Evolutionary conservation across 2,329 filamentous ascomycete species (phyloP).

Genomic region (Cordyceps cateniannulata): DNA sequence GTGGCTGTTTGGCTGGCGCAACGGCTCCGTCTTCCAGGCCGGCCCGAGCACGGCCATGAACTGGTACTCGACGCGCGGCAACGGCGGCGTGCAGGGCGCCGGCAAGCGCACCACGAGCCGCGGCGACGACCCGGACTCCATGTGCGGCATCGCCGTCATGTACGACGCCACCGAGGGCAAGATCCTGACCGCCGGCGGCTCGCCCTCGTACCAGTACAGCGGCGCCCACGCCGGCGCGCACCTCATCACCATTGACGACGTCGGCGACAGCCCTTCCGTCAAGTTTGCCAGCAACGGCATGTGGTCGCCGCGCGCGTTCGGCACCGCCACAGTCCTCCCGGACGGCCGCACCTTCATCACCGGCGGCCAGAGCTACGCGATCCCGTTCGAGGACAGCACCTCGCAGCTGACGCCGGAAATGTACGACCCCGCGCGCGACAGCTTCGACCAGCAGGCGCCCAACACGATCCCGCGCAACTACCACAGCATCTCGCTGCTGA

Average conservation of each 20-base stretch:
- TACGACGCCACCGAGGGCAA: constrained; percentile 52
- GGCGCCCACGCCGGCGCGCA: constrained; percentile 38
- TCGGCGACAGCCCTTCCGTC: constrained; percentile 5
- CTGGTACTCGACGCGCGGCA: constrained; percentile 45
- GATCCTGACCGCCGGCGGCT: constrained; percentile 47
- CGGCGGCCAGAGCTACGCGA: constrained; percentile 38
- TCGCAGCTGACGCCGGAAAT: constrained; percentile 37
- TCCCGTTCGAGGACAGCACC: constrained; percentile 39
- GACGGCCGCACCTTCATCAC: constrained; percentile 40
- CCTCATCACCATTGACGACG: constrained; percentile 39
- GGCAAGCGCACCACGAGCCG: constrained; percentile 25
- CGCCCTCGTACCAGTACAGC: constrained; percentile 37
- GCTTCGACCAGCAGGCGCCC: constrained; percentile 31
- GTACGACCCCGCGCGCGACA: constrained; percentile 35
- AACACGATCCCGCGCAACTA: constrained; percentile 40
- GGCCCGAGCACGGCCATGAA: constrained; percentile 49
- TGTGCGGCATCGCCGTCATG: constrained; percentile 52
- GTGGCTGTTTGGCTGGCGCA: constrained; percentile 35
- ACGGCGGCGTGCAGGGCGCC: constrained; percentile 34
- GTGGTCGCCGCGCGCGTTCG: constrained; percentile 34
- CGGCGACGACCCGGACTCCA: constrained; percentile 37
- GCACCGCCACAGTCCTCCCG: constrained; percentile 41
- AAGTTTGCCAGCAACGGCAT: constrained; percentile 21
- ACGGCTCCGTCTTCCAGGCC: constrained; percentile 46
- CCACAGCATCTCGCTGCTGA: constrained; percentile 41